Evolutionary conservation across 1,139 yeast species (phyloP).

Genomic region (Yamadazyma triangularis): DNA sequence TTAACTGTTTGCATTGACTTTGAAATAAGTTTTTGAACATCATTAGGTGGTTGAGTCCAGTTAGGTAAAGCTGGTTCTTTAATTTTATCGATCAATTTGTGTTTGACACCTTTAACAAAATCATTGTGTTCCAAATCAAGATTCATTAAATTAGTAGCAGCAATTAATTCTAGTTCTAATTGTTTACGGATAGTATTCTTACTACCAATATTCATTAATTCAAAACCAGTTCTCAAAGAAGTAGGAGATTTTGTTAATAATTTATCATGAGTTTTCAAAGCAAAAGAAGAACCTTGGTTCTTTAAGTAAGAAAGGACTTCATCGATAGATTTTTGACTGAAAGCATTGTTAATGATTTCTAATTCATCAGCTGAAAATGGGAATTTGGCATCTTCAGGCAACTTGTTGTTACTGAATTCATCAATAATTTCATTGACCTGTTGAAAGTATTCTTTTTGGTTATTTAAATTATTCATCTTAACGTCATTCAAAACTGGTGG

Average conservation of each 20-base stretch:
- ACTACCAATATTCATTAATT: conserved; percentile 62
- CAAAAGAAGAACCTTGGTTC: conserved; percentile 60
- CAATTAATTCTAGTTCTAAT: conserved; percentile 65
- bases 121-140: conserved; percentile 52
- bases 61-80: conserved; percentile 46
- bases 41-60: conserved; percentile 38
- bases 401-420: conserved; percentile 64
- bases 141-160: conserved; percentile 74
- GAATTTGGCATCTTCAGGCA: conserved; percentile 63
- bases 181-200: conserved; percentile 60
- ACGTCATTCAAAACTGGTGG: conserved; percentile 33
- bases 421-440: conserved; percentile 70
- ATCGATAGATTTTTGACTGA: conserved; percentile 55
- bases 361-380: conserved; percentile 56
- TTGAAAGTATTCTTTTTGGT: conserved; percentile 42
- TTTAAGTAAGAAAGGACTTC: conserved; percentile 56
- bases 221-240: conserved; percentile 72
- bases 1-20: conserved; percentile 25
- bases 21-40: conserved; percentile 17
- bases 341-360: conserved; percentile 62
- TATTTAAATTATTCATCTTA: conserved; percentile 19
- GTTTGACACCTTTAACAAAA: conserved; percentile 72
- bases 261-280: conserved; percentile 52
- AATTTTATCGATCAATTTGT: conserved; percentile 64
- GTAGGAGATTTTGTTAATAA: conserved; percentile 65